Evolutionary conservation across 106 monocot genomes (phyloP), one percentile per base, ranked within the genome.

Genomic region (Xerophyta viscosa): DNA sequence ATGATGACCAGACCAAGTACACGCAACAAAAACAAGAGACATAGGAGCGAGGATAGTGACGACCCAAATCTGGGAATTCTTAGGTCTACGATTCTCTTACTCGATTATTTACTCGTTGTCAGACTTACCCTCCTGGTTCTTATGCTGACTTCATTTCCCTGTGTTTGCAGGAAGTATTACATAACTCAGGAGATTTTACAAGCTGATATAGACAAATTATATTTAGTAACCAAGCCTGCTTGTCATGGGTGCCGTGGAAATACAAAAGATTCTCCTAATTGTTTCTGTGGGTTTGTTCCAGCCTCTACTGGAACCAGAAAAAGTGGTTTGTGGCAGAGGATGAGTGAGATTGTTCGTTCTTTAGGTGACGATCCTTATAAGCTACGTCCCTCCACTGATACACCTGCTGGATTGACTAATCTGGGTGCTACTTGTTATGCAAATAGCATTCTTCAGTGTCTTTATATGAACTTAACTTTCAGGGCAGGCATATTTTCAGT

Each of bases 371-470:
- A 98, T 51, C 89, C 96, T 15, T 73, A 45, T 33, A 68, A 73
- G 55, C 77, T 82, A 30, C 84, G 96, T 30, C 41, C 68, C 37
- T 79, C 84, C 27, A 60, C 42, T 20, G 81, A 88, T 43, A 76
- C 67, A 6, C 96, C 96, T 41, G 89, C 96, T 58, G 96, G 96
- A 10, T 71, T 89, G 62, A 98, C 96, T 36, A 98, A 98, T 39
- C 61, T 89, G 26, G 96, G 96, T 30, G 96, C 96, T 17, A 98
- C 96, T 42, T 98, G 96, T 67, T 98, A 98, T 85, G 96, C 96
- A 14, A 96, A 98, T 50, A 89, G 96, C 67, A 89, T 98, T 65
- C 88, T 98, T 41, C 96, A 98, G 54, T 98, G 89, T 63, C 89
- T 98, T 63, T 98, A 86, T 50, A 98, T 98, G 96, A 98, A 98